Percentiles rank a stretch among this genome's conserved stretches.
Conservation (phyloP, 306 rosid species). For the Cucumis melo region DNA sequence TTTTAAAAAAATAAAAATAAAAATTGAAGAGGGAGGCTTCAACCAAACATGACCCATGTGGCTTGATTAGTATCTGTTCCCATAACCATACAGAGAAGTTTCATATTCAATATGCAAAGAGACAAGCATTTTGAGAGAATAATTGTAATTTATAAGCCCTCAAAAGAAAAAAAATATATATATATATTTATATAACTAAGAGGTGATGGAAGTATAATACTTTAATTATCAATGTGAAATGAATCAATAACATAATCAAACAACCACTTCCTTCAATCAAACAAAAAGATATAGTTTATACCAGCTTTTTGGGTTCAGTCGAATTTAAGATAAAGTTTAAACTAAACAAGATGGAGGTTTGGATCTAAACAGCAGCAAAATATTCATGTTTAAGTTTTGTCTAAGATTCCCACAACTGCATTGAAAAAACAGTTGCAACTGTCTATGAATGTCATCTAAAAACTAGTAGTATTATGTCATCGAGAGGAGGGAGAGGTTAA, state of each 20-base stretch:
- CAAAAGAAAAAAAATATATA: no score
- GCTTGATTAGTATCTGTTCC: conserved; percentile 27
- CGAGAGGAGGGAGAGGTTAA: background rate
- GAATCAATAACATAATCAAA: background rate
- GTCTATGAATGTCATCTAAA: background rate
- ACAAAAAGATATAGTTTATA: background rate
- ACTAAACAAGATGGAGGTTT: background rate
- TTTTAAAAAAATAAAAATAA: background rate
- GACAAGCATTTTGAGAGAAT: conserved; percentile 11
- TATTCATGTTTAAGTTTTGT: background rate
- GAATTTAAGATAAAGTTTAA: background rate
- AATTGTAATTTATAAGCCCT: background rate
- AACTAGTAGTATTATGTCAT: background rate
- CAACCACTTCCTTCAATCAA: background rate
- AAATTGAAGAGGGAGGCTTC: conserved; percentile 3
- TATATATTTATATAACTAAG: no score
- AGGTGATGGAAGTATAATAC: background rate
- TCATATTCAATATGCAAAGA: conserved; percentile 13
- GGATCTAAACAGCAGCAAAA: background rate
- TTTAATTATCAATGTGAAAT: conserved; percentile 1
- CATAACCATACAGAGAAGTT: background rate
- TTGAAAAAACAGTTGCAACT: background rate
- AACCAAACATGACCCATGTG: conserved; percentile 33
- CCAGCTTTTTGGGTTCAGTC: background rate
- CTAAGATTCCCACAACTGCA: background rate